phyloP scores from a whole-genome alignment of 805 yeast genomes.

The Zygoascus ofunaensis region DNA sequence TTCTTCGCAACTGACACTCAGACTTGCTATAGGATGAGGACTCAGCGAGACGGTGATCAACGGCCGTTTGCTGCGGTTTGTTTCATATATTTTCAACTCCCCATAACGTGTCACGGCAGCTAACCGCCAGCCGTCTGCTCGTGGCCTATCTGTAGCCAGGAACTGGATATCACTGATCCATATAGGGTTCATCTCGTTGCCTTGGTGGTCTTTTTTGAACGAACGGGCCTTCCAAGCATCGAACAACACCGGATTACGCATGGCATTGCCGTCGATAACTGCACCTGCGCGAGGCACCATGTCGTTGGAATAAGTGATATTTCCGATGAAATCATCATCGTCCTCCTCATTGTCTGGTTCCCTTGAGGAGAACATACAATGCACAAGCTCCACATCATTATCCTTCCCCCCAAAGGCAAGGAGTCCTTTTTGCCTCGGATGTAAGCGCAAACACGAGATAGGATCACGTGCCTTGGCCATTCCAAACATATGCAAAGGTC shows the following conservation, averaged over 20 bases:
- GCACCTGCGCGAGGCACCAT: background rate
- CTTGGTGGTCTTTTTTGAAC: constrained; percentile 62
- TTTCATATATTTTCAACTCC: constrained; percentile 56
- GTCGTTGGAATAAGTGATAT: background rate
- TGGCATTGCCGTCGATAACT: background rate
- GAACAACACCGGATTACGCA: constrained; percentile 1
- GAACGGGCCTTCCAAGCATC: constrained; percentile 60
- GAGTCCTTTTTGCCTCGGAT: constrained; percentile 33
- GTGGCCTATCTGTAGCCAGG: constrained; percentile 28
- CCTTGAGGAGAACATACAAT: constrained; percentile 15
- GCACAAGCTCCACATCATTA: constrained; percentile 34
- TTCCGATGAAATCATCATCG: background rate
- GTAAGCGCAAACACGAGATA: constrained; percentile 31
- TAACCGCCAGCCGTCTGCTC: constrained; percentile 39
- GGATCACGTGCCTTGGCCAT: constrained; percentile 9
- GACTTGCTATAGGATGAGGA: constrained; percentile 14
- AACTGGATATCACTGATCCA: constrained; percentile 58
- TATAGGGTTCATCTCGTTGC: constrained; percentile 66
- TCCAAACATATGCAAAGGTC: background rate
- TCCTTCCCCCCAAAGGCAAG: constrained; percentile 45
- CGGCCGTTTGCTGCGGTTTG: constrained; percentile 26
- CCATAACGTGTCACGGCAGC: constrained; percentile 64
- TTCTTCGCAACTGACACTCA: constrained; percentile 4
- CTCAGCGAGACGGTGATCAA: constrained; percentile 10
- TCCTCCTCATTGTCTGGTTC: background rate